Evolutionary conservation across 176 grass and related monocot genomes (phyloP).

Genomic region (Paspalum vaginatum): DNA sequence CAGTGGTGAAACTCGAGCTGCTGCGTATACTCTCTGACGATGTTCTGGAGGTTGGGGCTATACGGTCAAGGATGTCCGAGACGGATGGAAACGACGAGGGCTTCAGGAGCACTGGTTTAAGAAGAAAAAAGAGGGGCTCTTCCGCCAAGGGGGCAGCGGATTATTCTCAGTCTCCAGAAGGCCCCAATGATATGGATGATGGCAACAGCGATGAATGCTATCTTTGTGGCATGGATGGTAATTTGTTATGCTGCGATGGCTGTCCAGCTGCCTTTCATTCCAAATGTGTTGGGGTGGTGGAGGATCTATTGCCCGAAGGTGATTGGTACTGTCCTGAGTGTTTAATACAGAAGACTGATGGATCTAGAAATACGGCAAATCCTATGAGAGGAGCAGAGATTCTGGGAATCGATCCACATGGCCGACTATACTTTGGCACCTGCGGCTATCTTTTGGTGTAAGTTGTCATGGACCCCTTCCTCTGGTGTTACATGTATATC

Average conservation of each 20-base stretch:
- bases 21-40: constrained; percentile 82
- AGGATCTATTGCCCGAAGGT: constrained; percentile 92
- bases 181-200: constrained; percentile 61
- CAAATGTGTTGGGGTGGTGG: constrained; percentile 85
- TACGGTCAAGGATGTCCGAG: constrained; percentile 65
- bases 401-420: constrained; percentile 85
- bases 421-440: constrained; percentile 72
- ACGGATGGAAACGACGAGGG: constrained; percentile 56
- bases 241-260: constrained; percentile 93
- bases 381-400: constrained; percentile 72
- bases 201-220: constrained; percentile 89
- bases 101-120: constrained; percentile 38
- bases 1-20: constrained; percentile 77
- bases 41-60: constrained; percentile 70
- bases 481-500: constrained; percentile 24
- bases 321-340: constrained; percentile 94
- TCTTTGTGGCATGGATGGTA: constrained; percentile 93
- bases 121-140: constrained; percentile 52
- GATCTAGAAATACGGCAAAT: constrained; percentile 53
- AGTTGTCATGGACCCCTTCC: constrained; percentile 42
- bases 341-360: constrained; percentile 60
- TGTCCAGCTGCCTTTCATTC: constrained; percentile 98
- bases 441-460: constrained; percentile 91
- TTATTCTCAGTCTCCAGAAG: constrained; percentile 37
- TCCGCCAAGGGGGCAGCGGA: constrained; percentile 28